A percentile compares a stretch with the other conserved stretches of the same genome.
phyloP scores from a whole-genome alignment of 2,329 filamentous ascomycete species.

The Rachicladosporium sp. region DNA sequence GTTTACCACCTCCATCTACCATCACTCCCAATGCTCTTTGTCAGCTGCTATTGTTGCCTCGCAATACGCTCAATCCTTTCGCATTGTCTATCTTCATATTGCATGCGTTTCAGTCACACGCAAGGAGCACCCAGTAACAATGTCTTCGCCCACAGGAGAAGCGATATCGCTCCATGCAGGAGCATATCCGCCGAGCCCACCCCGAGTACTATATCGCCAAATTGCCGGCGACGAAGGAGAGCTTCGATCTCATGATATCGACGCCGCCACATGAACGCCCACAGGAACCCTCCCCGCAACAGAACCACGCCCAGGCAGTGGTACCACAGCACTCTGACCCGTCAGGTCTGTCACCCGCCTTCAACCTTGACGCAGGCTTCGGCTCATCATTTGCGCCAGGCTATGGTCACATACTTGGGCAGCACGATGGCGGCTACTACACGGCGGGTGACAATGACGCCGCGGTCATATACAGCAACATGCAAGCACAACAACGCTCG shows the following conservation, averaged over 20 bases:
- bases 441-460: slow-evolving; percentile 48
- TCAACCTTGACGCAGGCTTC: slow-evolving; percentile 20
- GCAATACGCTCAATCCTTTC: slow-evolving; percentile 1
- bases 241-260: slow-evolving; percentile 92
- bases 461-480: slow-evolving; percentile 42
- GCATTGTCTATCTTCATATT: neutral
- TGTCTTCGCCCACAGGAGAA: slow-evolving; percentile 54
- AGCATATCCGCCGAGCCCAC: slow-evolving; percentile 95
- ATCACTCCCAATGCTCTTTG: slow-evolving; percentile 1
- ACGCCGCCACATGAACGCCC: slow-evolving; percentile 66
- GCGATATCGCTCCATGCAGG: slow-evolving; percentile 96
- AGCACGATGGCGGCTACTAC: slow-evolving; percentile 33
- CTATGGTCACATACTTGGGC: slow-evolving; percentile 18
- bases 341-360: slow-evolving; percentile 25
- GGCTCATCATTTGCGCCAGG: slow-evolving; percentile 24
- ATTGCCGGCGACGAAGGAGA: slow-evolving; percentile 94
- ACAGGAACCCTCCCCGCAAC: slow-evolving; percentile 31
- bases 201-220: slow-evolving; percentile 96
- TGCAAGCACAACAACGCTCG: slow-evolving; percentile 46
- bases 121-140: slow-evolving; percentile 5
- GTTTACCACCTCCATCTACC: slow-evolving; percentile 31
- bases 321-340: slow-evolving; percentile 19
- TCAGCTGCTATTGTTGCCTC: slow-evolving; percentile 1
- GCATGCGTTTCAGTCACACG: neutral
- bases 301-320: slow-evolving; percentile 11